Conservation (phyloP, 140 eudicot species). For the Ambrosia hybrid region DNA sequence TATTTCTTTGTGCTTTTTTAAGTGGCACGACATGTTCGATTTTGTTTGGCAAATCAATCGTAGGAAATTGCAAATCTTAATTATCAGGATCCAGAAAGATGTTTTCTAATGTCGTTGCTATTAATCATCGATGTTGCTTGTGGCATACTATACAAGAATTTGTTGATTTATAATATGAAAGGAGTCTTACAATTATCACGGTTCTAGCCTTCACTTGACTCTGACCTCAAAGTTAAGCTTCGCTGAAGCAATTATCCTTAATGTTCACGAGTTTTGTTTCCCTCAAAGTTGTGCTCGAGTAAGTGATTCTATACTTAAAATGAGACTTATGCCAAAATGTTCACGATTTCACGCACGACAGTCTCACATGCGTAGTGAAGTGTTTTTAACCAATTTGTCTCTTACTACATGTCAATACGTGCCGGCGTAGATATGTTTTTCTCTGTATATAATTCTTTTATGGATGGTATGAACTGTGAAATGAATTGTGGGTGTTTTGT, state of each 20-base stretch:
- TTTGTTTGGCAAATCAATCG: constrained; percentile 27
- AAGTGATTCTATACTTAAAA: background rate
- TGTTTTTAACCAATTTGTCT: background rate
- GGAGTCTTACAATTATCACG: background rate
- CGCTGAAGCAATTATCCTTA: background rate
- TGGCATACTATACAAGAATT: background rate
- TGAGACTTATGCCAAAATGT: background rate
- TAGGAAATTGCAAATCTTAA: constrained; percentile 19
- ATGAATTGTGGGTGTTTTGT: no score
- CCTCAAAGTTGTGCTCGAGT: no score
- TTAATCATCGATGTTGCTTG: constrained; percentile 19
- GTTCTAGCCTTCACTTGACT: background rate
- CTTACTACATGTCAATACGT: no score
- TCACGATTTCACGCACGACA: background rate
- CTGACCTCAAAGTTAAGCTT: no score
- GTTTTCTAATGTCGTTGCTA: constrained; percentile 10
- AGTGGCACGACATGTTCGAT: constrained; percentile 5
- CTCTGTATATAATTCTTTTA: no score
- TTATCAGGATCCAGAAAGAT: constrained; percentile 5
- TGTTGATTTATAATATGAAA: constrained; percentile 2
- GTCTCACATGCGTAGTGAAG: background rate
- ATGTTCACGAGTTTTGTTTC: no score
- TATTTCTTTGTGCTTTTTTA: constrained; percentile 23
- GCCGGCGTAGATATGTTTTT: no score
- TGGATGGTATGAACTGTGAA: no score